These are phyloP conservation scores for Paecilomyces sp. DNA, from an alignment of 2,329 filamentous ascomycete genomes.

Conservation along the genomic window DNA sequence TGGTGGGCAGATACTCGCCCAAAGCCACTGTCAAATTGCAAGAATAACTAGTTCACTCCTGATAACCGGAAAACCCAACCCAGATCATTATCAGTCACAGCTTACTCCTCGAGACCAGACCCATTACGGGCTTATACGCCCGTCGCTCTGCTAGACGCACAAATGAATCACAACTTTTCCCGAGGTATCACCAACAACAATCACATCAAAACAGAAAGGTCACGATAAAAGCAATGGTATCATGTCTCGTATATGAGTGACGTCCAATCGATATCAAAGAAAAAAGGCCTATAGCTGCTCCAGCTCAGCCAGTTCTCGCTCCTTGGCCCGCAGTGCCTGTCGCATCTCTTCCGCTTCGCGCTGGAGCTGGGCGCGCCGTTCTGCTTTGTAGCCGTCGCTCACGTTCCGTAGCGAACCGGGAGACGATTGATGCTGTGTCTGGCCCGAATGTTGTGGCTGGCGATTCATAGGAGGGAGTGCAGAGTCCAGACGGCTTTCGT, in stretches of 20 bases:
- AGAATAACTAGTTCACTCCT: neutral
- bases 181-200: neutral
- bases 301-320: conserved; percentile 60
- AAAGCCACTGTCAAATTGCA: neutral
- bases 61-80: neutral
- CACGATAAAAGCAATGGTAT: neutral
- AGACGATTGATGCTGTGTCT: conserved; percentile 12
- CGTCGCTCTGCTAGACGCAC: neutral
- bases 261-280: neutral
- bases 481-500: conserved; percentile 36
- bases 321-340: conserved; percentile 63
- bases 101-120: neutral
- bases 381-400: conserved; percentile 49
- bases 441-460: conserved; percentile 6
- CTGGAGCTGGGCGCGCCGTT: conserved; percentile 59
- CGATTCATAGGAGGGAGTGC: conserved; percentile 25
- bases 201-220: neutral
- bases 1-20: neutral
- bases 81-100: neutral
- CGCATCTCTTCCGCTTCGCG: conserved; percentile 72
- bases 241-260: neutral
- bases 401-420: conserved; percentile 23
- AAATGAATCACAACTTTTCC: conserved; percentile 5
- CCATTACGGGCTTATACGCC: neutral
- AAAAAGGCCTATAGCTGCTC: conserved; percentile 15